Percentiles rank a stretch among this genome's conserved stretches.
Conservation (phyloP, 495 filamentous ascomycete species). For the Massariosphaeria phaeospora region DNA sequence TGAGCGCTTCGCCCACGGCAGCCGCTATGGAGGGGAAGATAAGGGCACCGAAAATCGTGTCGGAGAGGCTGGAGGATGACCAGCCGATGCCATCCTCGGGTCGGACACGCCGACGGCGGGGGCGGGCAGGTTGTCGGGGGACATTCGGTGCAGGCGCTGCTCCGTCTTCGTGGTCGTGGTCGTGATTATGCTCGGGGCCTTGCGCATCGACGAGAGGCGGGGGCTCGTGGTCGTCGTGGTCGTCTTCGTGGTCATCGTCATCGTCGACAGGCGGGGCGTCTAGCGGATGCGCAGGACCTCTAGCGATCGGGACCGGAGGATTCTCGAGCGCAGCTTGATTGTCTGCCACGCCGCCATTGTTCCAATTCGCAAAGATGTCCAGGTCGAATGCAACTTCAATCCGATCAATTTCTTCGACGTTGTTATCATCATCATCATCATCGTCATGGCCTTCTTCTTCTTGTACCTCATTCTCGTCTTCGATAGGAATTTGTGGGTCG, state of each 20-base stretch:
- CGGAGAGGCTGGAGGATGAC: slow-evolving; percentile 50
- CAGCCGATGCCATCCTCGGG: slow-evolving; percentile 45
- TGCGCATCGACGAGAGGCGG: not conserved
- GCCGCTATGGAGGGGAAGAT: slow-evolving; percentile 60
- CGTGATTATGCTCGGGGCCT: not conserved
- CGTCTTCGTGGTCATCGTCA: slow-evolving; percentile 4
- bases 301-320: slow-evolving; percentile 27
- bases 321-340: slow-evolving; percentile 26
- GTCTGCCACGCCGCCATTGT: slow-evolving; percentile 33
- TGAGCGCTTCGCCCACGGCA: slow-evolving; percentile 63
- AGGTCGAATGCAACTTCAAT: slow-evolving; percentile 38
- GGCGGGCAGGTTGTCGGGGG: slow-evolving; percentile 14
- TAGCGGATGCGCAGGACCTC: slow-evolving; percentile 27
- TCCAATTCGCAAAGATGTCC: slow-evolving; percentile 36
- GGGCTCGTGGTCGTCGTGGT: not conserved
- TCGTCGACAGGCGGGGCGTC: slow-evolving; percentile 20
- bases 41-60: slow-evolving; percentile 58
- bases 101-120: slow-evolving; percentile 11
- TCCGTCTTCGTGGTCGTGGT: not conserved
- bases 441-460: too few species aligned
- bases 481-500: not conserved
- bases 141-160: slow-evolving; percentile 26
- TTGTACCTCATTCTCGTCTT: slow-evolving; percentile 3
- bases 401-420: slow-evolving; percentile 46
- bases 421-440: slow-evolving; percentile 39